Base-by-base conservation (phyloP, 2,329 filamentous ascomycete species). In the Talaromyces sp. region DNA sequence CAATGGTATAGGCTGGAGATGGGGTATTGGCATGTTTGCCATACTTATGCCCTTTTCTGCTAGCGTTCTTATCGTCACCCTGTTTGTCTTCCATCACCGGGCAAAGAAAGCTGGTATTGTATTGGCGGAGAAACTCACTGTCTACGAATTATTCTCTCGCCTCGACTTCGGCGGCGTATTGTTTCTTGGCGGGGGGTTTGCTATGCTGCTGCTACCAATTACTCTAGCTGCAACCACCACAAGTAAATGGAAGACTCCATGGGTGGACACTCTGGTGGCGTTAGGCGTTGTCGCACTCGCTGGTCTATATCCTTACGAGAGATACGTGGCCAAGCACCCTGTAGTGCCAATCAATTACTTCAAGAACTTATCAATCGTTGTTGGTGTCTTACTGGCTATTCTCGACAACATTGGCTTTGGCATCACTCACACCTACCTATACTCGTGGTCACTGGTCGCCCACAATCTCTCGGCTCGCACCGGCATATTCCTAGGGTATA, bases 281-380 rank as follows among this genome's bases (percentile, higher is more conserved):
- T 48, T 81, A 0, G 81, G 81, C 3, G 71, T 63, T 0, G 56
- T 76, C 1, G 66, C 77, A 19, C 73, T 85, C 7, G 65, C 76
- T 8, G 67, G 63, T 0, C 76, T 81, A n/a, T 75, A 78, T 8
- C 71, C 76, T 3, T 84, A 83, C 64, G 82, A 84, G 68, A 69
- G 73, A 26, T 70, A 70, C 29, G 32, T 78, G 6, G 79, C 80
- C 3, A 71, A 67, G 19, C 69, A 81, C 59, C 80, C 81, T 0
- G 70, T 81, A 21, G 68, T 82, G 11, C 80, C 80, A 0, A 67
- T 75, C 2, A 72, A 69, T 21, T 82, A 81, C 64, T 77, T 82
- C 65, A 70, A 70, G 29, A 77, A 76, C 43, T 59, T 70, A 5
- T 75, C 78, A 12, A 79, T 83, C 27, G 64, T 76, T 19, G 66